phyloP scores from a whole-genome alignment of 441 rosid species.

The Populus trichocarpa region DNA sequence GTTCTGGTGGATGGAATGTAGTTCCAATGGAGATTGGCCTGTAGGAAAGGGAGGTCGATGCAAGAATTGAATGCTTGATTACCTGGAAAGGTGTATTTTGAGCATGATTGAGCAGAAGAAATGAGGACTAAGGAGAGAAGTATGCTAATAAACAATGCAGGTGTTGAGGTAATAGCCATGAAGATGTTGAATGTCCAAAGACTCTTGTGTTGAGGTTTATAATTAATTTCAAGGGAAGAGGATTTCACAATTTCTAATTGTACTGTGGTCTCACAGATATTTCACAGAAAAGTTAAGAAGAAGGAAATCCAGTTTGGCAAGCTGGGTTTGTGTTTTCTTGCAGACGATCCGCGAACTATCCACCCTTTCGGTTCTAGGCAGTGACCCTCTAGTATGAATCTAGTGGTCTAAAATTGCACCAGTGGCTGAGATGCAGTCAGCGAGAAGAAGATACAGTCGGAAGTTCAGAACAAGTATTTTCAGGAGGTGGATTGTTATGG shows the following conservation, averaged over 20 bases:
- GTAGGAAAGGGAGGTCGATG: conserved; percentile 37
- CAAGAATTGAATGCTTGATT: conserved; percentile 35
- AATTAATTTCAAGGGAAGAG: background rate
- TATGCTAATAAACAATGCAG: conserved; percentile 8
- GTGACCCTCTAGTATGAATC: background rate
- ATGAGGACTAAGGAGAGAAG: conserved; percentile 9
- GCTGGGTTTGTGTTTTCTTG: background rate
- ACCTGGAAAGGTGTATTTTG: conserved; percentile 31
- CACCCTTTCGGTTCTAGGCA: background rate
- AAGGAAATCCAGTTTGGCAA: background rate
- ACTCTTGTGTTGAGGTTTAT: background rate
- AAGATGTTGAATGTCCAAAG: background rate
- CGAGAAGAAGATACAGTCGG: background rate
- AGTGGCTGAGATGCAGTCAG: background rate
- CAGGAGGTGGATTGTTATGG: background rate
- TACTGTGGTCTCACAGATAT: background rate
- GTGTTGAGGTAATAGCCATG: conserved; percentile 18
- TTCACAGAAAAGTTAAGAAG: background rate
- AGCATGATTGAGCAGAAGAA: conserved; percentile 39
- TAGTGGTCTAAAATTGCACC: background rate
- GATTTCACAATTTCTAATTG: background rate
- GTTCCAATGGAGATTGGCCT: conserved; percentile 64
- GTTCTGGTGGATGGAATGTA: conserved; percentile 28
- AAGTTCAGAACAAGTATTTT: background rate
- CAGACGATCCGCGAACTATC: background rate